phyloP scores from a whole-genome alignment of 2,329 filamentous ascomycete species.

The Coniosporium tulheliwenetii region DNA sequence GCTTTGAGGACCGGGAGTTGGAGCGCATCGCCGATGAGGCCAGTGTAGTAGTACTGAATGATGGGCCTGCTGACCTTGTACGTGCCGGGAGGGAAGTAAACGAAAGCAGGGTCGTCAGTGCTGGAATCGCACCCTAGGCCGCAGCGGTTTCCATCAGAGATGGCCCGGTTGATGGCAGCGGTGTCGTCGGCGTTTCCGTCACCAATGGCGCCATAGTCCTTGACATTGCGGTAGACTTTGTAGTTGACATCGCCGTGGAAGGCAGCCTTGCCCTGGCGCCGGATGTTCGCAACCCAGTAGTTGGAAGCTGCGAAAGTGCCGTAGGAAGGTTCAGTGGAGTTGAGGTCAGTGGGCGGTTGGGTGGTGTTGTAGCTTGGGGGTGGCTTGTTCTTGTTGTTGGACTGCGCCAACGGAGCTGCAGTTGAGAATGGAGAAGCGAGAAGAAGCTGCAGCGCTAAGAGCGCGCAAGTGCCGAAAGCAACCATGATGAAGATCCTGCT shows the following conservation, averaged over 20 bases:
- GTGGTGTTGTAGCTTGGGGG: slow-evolving; percentile 6
- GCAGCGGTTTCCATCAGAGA: slow-evolving; percentile 65
- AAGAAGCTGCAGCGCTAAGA: slow-evolving; percentile 18
- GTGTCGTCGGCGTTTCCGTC: slow-evolving; percentile 69
- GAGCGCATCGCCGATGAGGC: slow-evolving; percentile 70
- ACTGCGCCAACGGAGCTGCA: slow-evolving; percentile 8
- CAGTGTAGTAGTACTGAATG: slow-evolving; percentile 81
- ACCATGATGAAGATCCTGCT: slow-evolving; percentile 16
- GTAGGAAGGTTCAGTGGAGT: slow-evolving; percentile 1
- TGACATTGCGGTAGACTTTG: slow-evolving; percentile 40
- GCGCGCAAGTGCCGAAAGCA: slow-evolving; percentile 17
- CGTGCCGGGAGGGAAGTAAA: slow-evolving; percentile 61
- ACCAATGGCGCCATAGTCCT: slow-evolving; percentile 28
- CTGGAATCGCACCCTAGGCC: slow-evolving; percentile 67
- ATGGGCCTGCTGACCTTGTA: slow-evolving; percentile 71
- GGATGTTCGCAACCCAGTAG: slow-evolving; percentile 60
- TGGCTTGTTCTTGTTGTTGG: slow-evolving; percentile 9
- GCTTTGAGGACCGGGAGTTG: slow-evolving; percentile 49
- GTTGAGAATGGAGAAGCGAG: slow-evolving; percentile 12
- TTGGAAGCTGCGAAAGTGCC: slow-evolving; percentile 16
- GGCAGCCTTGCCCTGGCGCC: slow-evolving; percentile 52
- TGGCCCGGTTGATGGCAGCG: slow-evolving; percentile 70
- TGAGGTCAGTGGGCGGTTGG: background rate
- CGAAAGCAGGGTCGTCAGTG: slow-evolving; percentile 68
- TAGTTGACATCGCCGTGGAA: slow-evolving; percentile 45